Base-by-base conservation (phyloP, 768 basidiomycete species). In the Fibroporia radiculosa region DNA sequence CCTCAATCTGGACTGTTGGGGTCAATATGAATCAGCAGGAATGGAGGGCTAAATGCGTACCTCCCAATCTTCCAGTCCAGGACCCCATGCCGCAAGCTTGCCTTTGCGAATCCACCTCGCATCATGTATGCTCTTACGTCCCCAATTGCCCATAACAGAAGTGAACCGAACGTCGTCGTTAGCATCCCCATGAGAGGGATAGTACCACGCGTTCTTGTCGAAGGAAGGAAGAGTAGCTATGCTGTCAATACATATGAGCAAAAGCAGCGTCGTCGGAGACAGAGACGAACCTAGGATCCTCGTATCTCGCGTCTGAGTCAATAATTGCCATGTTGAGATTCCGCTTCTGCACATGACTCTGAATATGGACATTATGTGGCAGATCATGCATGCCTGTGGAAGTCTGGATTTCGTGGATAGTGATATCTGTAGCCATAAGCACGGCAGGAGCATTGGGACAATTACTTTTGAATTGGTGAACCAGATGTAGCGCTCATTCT, bases 1-100 rank as follows among this genome's bases (percentile, higher is more conserved):
- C 84, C 62, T 92, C 89, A 22, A 80, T 73, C 89, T 90, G 60
- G 37, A 8, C 40, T 20, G 29, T 43, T 7, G 19, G n/a, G n/a
- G n/a, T n/a, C 32, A 23, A 14, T 11, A 19, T 14, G 19, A 11
- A 43, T 6, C 16, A 35, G 25, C 12, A n/a, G n/a, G 48, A 12
- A 18, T 3, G 8, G 53, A 37, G 20, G 3, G 42, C 19, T 26
- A 22, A 35, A 13, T 13, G 58, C 71, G 50, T 56, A 85, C 89
- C 78, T 91, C 87, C 82, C 85, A 89, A 47, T 91, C 87, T 27
- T 87, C 87, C 68, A 80, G 77, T 38, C 76, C 74, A 18, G 89
- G 87, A 23, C 86, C 87, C 90, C 90, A 93, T 12, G 81, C 70
- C 23, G 78, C 76, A 48, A 90, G 78, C 64, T 93, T 92, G 36